Conservation (phyloP, 495 filamentous ascomycete species). For the Amphirosellinia nigrospora region DNA sequence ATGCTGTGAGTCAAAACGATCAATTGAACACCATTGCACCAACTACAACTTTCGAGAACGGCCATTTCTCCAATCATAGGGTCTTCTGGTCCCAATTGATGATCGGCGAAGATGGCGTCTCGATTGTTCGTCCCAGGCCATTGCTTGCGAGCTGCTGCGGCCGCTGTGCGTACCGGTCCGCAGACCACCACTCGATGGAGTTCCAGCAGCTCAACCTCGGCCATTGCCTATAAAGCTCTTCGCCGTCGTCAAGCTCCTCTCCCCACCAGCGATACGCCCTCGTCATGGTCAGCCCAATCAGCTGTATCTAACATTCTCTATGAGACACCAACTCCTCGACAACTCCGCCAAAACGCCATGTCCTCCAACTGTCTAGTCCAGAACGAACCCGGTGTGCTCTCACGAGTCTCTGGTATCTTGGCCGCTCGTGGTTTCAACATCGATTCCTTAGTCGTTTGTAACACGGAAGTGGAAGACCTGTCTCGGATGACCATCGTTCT, state of each 20-base stretch:
- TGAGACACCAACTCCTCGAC: conserved; percentile 86
- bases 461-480: conserved; percentile 95
- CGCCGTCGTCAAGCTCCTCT: conserved; percentile 86
- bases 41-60: neutral
- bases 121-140: conserved; percentile 47
- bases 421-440: conserved; percentile 99
- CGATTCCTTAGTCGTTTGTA: conserved; percentile 95
- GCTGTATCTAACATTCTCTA: conserved; percentile 98
- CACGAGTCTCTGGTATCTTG: conserved; percentile 93
- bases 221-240: conserved; percentile 95
- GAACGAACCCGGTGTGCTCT: conserved; percentile 97
- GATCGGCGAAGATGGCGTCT: conserved; percentile 53
- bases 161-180: conserved; percentile 27
- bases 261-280: conserved; percentile 73
- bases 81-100: conserved; percentile 33
- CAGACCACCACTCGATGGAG: conserved; percentile 39
- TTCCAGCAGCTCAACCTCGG: conserved; percentile 77
- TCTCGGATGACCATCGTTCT: conserved; percentile 99
- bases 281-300: conserved; percentile 90
- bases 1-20: conserved; percentile 37
- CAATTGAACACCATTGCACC: conserved; percentile 28
- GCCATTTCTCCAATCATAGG: conserved; percentile 31
- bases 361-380: conserved; percentile 98
- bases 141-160: conserved; percentile 39
- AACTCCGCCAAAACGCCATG: conserved; percentile 87